Conservation (phyloP, 805 yeast species). For the Barnettozyma sucrosica region DNA sequence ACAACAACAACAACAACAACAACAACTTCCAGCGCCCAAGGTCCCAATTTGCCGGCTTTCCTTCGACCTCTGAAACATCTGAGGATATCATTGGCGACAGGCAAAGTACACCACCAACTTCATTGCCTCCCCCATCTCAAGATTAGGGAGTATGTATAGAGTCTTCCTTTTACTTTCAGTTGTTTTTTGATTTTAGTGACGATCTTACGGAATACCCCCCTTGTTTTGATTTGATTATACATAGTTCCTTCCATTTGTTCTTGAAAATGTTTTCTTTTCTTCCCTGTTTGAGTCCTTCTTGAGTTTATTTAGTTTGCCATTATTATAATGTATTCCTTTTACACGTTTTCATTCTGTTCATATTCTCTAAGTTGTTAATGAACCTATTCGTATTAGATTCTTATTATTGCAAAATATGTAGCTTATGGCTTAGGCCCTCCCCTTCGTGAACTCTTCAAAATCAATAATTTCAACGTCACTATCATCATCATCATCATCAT, state of each 20-base stretch:
- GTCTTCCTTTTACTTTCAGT: neutral
- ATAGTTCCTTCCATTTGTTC: conserved; percentile 3
- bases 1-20: conserved; percentile 4
- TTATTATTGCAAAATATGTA: neutral
- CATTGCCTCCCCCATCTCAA: neutral
- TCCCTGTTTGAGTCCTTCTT: neutral
- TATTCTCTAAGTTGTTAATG: too few relatives aligned
- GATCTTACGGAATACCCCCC: neutral
- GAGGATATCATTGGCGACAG: neutral
- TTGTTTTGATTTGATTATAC: conserved; percentile 1
- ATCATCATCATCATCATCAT: neutral
- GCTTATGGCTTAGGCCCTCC: neutral
- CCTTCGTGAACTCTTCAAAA: conserved; percentile 4
- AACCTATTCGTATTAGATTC: neutral
- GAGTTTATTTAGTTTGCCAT: neutral
- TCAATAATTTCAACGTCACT: conserved; percentile 8
- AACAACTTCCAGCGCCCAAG: neutral
- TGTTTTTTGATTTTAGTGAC: neutral
- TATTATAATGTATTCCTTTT: neutral
- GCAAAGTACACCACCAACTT: conserved; percentile 1
- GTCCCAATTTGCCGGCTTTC: neutral
- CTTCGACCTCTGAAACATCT: neutral
- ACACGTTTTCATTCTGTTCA: too few relatives aligned
- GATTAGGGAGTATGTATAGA: neutral
- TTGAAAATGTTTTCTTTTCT: conserved; percentile 2